Percentiles rank a stretch among this genome's conserved stretches.
These are phyloP conservation scores for Globisporangium sylvaticum DNA, from an alignment of 352 stramenopile genomes.

Conservation along the genomic window DNA sequence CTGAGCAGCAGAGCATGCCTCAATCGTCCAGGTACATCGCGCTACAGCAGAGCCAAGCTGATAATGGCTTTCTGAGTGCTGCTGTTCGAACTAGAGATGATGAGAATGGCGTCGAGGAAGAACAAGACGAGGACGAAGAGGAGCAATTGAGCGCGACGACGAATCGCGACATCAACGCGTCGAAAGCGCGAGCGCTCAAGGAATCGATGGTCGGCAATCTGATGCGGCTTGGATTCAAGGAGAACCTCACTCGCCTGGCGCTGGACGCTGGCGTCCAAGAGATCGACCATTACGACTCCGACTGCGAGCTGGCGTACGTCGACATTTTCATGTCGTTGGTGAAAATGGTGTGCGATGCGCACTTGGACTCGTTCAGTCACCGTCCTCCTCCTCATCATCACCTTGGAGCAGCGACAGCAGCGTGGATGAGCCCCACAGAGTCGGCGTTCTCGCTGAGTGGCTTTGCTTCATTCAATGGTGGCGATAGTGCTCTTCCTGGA, in stretches of 20 bases:
- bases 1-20: not conserved
- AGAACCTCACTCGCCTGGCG: constrained; percentile 35
- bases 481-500: not conserved
- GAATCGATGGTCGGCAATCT: constrained; percentile 54
- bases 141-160: constrained; percentile 29
- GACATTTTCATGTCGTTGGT: constrained; percentile 78
- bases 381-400: not conserved
- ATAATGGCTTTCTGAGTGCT: not conserved
- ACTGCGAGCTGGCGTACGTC: constrained; percentile 76
- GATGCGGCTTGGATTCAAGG: constrained; percentile 40
- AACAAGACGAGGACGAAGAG: not conserved
- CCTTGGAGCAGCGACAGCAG: not conserved
- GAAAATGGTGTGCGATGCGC: constrained; percentile 73
- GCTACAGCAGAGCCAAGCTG: not conserved
- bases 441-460: not conserved
- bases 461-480: not conserved
- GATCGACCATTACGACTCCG: constrained; percentile 62
- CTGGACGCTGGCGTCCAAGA: constrained; percentile 59
- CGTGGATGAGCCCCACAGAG: constrained; percentile 1
- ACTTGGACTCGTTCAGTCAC: constrained; percentile 35
- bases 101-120: not conserved
- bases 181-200: constrained; percentile 56
- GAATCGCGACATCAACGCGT: constrained; percentile 55
- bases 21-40: not conserved
- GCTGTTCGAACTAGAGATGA: not conserved